Evolutionary conservation across 352 stramenopile genomes (phyloP).

Genomic region (Pythium rhizo-oryzae): DNA sequence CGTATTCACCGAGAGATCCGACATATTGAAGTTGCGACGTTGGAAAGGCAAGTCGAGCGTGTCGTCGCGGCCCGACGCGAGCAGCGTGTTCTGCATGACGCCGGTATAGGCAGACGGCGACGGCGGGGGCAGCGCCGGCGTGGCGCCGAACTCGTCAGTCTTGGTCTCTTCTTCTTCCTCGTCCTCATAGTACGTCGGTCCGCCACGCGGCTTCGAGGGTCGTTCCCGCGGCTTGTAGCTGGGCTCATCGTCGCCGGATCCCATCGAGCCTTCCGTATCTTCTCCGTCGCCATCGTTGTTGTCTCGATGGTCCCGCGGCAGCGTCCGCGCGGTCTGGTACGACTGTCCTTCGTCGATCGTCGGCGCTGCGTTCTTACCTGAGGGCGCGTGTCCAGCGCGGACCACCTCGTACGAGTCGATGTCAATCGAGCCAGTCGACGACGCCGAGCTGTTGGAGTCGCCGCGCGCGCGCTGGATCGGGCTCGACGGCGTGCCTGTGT

Average conservation of each 20-base stretch:
- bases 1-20: conserved; percentile 51
- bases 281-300: conserved; percentile 11
- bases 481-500: conserved; percentile 5
- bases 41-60: conserved; percentile 38
- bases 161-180: conserved; percentile 68
- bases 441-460: conserved; percentile 63
- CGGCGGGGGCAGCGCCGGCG: conserved; percentile 43
- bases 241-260: conserved; percentile 29
- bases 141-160: conserved; percentile 47
- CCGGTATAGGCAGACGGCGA: conserved; percentile 43
- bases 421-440: conserved; percentile 69
- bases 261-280: conserved; percentile 31
- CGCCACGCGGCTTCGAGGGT: not conserved
- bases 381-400: conserved; percentile 9
- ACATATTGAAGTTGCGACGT: conserved; percentile 38
- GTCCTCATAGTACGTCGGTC: conserved; percentile 26
- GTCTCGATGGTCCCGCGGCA: not conserved
- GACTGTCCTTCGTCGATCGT: conserved; percentile 8
- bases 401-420: conserved; percentile 61
- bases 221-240: not conserved
- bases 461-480: conserved; percentile 23
- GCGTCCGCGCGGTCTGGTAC: conserved; percentile 9
- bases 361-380: not conserved
- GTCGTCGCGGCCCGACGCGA: conserved; percentile 34
- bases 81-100: conserved; percentile 31